Percentiles rank a stretch among this genome's conserved stretches.
Evolutionary conservation across 768 basidiomycete genomes (phyloP).

Genomic region (Termitomyces sp.): DNA sequence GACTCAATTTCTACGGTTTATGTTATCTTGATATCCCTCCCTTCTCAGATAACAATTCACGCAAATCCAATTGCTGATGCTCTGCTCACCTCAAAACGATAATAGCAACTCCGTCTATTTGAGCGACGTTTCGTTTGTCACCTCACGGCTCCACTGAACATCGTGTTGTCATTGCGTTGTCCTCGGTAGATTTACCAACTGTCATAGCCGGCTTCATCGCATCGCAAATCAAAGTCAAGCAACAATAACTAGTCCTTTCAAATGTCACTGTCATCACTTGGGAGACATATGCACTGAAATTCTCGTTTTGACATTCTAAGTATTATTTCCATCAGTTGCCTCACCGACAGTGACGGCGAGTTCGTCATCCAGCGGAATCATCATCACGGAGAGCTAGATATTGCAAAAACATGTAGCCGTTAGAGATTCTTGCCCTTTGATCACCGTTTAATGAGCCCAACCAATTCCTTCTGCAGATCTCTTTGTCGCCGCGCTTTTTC

Average conservation of each 20-base stretch:
- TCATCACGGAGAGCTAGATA: background rate
- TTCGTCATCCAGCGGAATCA: background rate
- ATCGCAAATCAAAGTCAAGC: background rate
- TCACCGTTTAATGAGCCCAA: slow-evolving; percentile 74
- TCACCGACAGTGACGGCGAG: background rate
- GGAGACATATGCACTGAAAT: background rate
- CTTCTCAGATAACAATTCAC: slow-evolving; percentile 75
- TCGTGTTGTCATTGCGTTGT: background rate
- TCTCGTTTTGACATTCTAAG: background rate
- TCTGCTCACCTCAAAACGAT: slow-evolving; percentile 32
- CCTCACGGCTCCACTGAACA: background rate
- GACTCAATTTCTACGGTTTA: slow-evolving; percentile 18
- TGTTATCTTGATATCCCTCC: background rate
- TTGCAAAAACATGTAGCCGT: slow-evolving; percentile 1
- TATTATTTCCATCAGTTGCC: background rate
- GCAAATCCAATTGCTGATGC: slow-evolving; percentile 94
- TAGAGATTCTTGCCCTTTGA: background rate
- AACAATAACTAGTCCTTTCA: background rate
- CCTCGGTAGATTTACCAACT: background rate
- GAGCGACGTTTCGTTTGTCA: background rate
- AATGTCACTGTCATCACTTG: background rate
- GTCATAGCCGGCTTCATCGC: background rate
- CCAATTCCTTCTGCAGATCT: slow-evolving; percentile 88
- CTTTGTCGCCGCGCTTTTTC: slow-evolving; percentile 76
- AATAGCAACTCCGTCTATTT: background rate